Evolutionary conservation across 78 protist species (phyloP).

Genomic region (Emiliania huxleyi): DNA sequence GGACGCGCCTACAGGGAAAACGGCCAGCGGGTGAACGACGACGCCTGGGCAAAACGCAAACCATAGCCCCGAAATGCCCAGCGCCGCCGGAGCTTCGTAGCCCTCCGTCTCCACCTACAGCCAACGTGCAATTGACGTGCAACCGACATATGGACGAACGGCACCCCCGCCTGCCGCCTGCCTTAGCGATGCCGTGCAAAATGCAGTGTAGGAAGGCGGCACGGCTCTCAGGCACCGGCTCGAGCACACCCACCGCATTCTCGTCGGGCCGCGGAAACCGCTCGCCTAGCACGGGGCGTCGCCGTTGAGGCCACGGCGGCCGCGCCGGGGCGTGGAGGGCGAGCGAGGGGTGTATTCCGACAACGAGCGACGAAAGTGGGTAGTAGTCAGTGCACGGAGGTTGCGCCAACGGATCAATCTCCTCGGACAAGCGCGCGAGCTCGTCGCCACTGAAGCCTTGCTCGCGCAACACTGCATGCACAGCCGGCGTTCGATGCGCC

Average conservation of each 20-base stretch:
- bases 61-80: no score
- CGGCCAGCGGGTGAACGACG: no score
- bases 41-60: no score
- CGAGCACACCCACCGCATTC: neutral
- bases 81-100: neutral
- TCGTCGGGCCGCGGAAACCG: neutral
- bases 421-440: neutral
- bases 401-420: neutral
- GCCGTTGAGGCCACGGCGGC: no score
- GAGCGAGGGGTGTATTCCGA: no score
- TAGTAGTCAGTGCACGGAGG: neutral
- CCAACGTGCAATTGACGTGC: no score
- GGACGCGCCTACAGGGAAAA: no score
- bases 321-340: no score
- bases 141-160: no score
- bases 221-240: neutral
- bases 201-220: neutral
- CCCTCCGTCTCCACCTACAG: neutral
- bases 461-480: constrained; percentile 5
- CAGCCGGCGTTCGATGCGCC: constrained; percentile 13
- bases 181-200: neutral
- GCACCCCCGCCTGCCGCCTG: no score
- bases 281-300: neutral
- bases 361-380: neutral
- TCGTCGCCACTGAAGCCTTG: neutral